Evolutionary conservation across 257 asterid species (phyloP).

Genomic region (Petunia secreta): DNA sequence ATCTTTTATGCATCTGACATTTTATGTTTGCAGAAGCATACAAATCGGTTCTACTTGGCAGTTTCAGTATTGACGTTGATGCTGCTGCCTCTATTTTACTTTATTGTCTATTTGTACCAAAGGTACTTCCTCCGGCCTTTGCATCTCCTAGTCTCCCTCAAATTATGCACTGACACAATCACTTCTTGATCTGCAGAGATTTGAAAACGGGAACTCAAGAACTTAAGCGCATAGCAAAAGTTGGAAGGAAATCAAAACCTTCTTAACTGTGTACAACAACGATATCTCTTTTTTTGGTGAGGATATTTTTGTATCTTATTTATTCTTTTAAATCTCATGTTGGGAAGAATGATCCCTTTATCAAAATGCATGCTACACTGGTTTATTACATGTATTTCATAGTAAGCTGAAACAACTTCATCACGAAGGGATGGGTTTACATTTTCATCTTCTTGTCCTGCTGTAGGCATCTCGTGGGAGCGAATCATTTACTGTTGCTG

Average conservation of each 20-base stretch:
- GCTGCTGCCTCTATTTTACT: slow-evolving; percentile 85
- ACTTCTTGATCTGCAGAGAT: slow-evolving; percentile 50
- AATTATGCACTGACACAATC: slow-evolving; percentile 17
- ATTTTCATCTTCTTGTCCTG: slow-evolving; percentile 1
- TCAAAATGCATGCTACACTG: not conserved
- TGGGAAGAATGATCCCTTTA: slow-evolving; percentile 4
- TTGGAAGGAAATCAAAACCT: slow-evolving; percentile 71
- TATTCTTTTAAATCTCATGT: not conserved
- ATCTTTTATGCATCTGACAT: slow-evolving; percentile 16
- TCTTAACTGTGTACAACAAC: slow-evolving; percentile 44
- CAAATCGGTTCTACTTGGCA: slow-evolving; percentile 67
- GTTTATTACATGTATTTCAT: slow-evolving; percentile 11
- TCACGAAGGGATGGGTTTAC: not conserved
- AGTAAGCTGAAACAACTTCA: not conserved
- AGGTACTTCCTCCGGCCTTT: slow-evolving; percentile 52
- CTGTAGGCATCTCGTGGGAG: slow-evolving; percentile 12
- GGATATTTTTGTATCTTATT: slow-evolving; percentile 1
- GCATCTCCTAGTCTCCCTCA: not conserved
- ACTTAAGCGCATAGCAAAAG: slow-evolving; percentile 64
- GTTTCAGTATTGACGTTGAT: slow-evolving; percentile 67
- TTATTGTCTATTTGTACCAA: slow-evolving; percentile 66
- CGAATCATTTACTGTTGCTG: not conserved
- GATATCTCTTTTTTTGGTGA: slow-evolving; percentile 12
- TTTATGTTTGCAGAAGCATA: slow-evolving; percentile 65
- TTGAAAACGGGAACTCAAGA: slow-evolving; percentile 63